Base-by-base conservation (phyloP, 805 yeast genomes). In the Pichia kluyveri region DNA sequence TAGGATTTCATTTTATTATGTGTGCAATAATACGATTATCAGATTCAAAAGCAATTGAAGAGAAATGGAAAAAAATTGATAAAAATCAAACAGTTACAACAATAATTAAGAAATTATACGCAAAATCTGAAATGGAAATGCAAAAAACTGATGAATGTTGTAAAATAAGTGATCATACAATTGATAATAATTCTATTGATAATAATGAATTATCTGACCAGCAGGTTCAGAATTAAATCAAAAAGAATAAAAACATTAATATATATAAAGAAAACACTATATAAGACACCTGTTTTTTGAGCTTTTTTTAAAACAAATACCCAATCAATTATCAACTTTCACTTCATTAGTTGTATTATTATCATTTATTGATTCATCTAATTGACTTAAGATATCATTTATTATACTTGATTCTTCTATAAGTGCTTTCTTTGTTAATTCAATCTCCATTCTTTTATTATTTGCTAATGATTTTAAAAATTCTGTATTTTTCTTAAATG, bases 11-110 rank as follows among this genome's bases (percentile, higher is more conserved):
- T 31, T 55, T 57, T 45, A 1, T 60, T 6, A 46, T 49, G 2
- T 38, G 46, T 15, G 26, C 51, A 27, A 50, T 60, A 53, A 31
- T 50, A 5, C 41, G 44, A 28, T 40, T 54, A 10, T 54, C 55
- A 38, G 51, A 50, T 36, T 30, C 54, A 34, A 45, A 54, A n/a
- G 46, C 62, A 38, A 58, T 63, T 34, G 59, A 56, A 37, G 53
- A 58, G 23, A 51, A 51, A 18, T 63, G 67, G 67, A 54, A 53
- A 14, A 43, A 51, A 51, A 62, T 63, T 42, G 67, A 63, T 47
- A 56, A 52, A 12, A 51, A 63, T 40, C 54, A 51, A 31, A 58
- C 57, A 8, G 60, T 62, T 2, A 51, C 60, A 1, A 54, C 46
- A 9, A 55, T 57, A n/a, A 43, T 60, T 23, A 57, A 51, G 27